Base-by-base conservation (phyloP, 306 rosid species). In the Arachis hypogaea region DNA sequence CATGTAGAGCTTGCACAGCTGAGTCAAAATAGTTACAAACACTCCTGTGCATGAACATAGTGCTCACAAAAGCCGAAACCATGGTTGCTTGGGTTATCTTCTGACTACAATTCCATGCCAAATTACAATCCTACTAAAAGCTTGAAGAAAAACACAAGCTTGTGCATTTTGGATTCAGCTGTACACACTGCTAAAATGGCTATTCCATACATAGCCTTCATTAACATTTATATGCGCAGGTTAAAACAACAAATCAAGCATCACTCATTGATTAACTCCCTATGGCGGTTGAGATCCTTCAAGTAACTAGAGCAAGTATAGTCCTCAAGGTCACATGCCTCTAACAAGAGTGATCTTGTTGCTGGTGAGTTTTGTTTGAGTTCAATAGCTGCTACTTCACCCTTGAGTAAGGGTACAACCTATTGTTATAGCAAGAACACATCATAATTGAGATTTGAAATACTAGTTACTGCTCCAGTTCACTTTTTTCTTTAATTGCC, bases 291-390 rank as follows among this genome's bases (percentile, higher is more conserved):
- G 10, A 95, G 89, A 73, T 92, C 99, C 61, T 63, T 88, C 82
- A 92, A 80, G 84, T 95, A 95, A 75, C 63, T 92, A 2, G 97
- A 83, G 73, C 93, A 86, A n/a, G 97, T 86, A 63, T 95, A 95
- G 66, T 90, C 98, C 68, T 95, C 98, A 38, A 88, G 74, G 76
- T 95, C 98, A 77, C 91, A 84, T 18, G 89, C 90, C 71, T 90
- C 95, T 57, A 88, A 58, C 77, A 85, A 16, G 10, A 73, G 82
- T 0, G 92, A 88, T 70, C 81, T 82, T 49, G 76, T 70, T 3
- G 77, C 49, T 14, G 28, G 4, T 14, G 74, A 57, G 46, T 62
- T 87, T 6, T 76, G 83, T 43, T 76, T 87, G 47, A 71, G 54
- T 12, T 92, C 96, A 3, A 68, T 2, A 7, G 38, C 38, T 68